phyloP scores from a whole-genome alignment of 2,329 filamentous ascomycete species.

The Aspergillus floridensis region DNA sequence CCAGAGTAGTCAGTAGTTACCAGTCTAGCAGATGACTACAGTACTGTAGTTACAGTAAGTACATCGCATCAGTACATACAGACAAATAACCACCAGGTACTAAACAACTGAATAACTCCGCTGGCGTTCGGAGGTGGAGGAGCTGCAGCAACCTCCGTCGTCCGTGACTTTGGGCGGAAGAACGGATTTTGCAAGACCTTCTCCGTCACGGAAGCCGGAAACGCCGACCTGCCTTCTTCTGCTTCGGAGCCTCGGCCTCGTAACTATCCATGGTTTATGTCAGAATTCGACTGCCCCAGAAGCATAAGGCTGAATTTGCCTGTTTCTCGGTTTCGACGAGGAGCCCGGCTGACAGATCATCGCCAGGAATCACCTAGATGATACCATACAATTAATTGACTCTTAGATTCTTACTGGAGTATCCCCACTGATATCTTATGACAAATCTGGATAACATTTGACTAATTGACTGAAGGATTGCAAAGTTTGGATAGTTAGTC shows the following conservation, averaged over 20 bases:
- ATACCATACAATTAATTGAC: too few relatives aligned
- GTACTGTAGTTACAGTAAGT: too few relatives aligned
- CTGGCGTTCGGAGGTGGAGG: background rate
- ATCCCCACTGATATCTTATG: background rate
- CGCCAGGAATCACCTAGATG: background rate
- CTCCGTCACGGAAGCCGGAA: conserved; percentile 7
- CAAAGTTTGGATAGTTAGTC: background rate
- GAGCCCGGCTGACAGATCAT: background rate
- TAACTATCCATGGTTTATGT: background rate
- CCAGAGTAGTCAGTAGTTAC: too few relatives aligned
- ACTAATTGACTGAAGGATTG: background rate
- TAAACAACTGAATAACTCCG: background rate
- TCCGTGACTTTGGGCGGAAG: background rate
- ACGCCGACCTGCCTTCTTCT: conserved; percentile 11
- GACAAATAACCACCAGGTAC: too few relatives aligned
- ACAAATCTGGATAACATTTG: background rate
- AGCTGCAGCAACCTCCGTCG: background rate
- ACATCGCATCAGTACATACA: too few relatives aligned
- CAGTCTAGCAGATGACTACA: too few relatives aligned
- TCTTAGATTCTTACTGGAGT: too few relatives aligned
- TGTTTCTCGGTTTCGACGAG: background rate
- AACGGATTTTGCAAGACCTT: conserved; percentile 2
- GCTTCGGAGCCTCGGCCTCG: conserved; percentile 2
- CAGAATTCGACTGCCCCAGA: background rate
- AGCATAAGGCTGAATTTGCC: conserved; percentile 3